Evolutionary conservation across 345 rosid species (phyloP).

Genomic region (Lagerstroemia speciosa): DNA sequence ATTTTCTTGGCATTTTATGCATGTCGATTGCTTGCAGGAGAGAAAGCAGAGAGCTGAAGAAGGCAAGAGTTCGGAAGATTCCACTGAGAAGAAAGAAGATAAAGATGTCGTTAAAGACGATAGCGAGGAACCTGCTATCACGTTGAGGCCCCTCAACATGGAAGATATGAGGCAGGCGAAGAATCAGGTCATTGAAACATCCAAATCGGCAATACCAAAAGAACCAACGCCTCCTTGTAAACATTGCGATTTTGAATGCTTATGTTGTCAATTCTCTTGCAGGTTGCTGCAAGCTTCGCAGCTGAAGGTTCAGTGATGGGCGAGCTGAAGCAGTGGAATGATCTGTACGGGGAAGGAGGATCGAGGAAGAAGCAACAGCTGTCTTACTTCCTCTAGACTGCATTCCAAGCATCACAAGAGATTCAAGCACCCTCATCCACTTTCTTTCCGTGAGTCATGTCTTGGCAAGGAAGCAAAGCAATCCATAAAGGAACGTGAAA

Average conservation of each 20-base stretch:
- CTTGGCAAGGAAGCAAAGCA: not conserved
- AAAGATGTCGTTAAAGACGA: constrained; percentile 42
- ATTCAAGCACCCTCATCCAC: not conserved
- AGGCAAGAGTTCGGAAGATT: constrained; percentile 41
- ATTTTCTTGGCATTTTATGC: not conserved
- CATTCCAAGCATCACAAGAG: not conserved
- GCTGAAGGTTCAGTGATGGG: constrained; percentile 66
- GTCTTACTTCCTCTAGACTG: constrained; percentile 67
- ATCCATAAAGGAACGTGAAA: not conserved
- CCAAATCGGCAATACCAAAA: not conserved
- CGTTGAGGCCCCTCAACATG: constrained; percentile 70
- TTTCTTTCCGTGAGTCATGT: not conserved
- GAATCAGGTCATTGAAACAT: constrained; percentile 51
- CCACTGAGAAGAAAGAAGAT: constrained; percentile 41
- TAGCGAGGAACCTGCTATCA: constrained; percentile 44
- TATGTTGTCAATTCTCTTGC: constrained; percentile 11
- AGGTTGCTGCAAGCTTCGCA: constrained; percentile 92
- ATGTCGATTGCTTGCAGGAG: constrained; percentile 30
- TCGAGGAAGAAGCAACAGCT: constrained; percentile 80
- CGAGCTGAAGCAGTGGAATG: constrained; percentile 91
- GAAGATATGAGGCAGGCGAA: constrained; percentile 91
- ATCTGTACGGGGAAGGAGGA: constrained; percentile 85
- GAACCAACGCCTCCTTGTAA: too few relatives aligned
- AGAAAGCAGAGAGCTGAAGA: constrained; percentile 53
- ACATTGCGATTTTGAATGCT: not conserved